Base-by-base conservation (phyloP, 1,139 yeast species). In the Casaregolazyma lundiana region DNA sequence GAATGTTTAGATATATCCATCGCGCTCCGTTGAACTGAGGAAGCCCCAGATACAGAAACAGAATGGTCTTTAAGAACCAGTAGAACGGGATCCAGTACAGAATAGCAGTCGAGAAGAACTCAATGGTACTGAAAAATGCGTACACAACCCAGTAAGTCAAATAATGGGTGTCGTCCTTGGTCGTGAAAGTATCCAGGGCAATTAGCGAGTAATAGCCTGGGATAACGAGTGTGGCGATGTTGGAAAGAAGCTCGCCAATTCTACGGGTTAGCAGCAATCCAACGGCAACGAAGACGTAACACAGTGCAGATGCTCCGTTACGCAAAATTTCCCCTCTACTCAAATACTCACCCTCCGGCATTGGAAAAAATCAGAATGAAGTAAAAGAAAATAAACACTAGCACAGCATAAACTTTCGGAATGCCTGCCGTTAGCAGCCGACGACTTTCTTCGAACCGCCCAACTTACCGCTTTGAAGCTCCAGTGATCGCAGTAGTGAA, bases 131-230 rank as follows among this genome's bases (percentile, higher is more conserved):
- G 72, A 92, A 80, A 61, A 81, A 81, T 26, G 97, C 96, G 65
- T 87, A 92, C 24, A 92, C 96, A 50, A 92, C 96, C 98, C 98
- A 92, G 69, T 92, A 90, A 32, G 96, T 84, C 64, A 92, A 77
- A 66, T 85, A 78, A 61, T 87, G 84, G 52, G 94, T 84, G 67
- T 89, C 96, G 64, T 89, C 97, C 35, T 72, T 69, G 40, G 80
- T 71, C 26, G 76, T 65, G 8, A 77, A 57, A 30, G 96, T 83
- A 67, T 82, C 87, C 57, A 92, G 75, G 16, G 98, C 97, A 53
- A 78, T 65, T 54, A 92, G 74, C 8, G 98, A 92, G 66, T 77
- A 82, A 72, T 90, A 92, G 44, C 94, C 94, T 46, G 99, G 98
- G 52, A 89, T 68, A 32, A 81, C 86, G 58, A 92, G 85, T 0